Evolutionary conservation across 1,284 basidiomycete genomes (phyloP).

Genomic region (Pascua guehoae): DNA sequence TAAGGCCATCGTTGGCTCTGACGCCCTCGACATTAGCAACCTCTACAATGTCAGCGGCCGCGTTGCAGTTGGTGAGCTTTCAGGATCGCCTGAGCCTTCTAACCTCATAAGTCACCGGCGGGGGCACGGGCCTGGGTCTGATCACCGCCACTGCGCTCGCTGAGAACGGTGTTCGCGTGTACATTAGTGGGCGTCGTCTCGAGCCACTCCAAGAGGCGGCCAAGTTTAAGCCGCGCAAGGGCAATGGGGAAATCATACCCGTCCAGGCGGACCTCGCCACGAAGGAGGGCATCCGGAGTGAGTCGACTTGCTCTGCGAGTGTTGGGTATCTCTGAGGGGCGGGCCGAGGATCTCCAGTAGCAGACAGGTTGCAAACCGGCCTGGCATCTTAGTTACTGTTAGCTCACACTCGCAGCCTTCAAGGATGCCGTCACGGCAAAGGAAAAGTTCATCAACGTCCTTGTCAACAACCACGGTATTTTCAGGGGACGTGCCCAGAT

Average conservation of each 20-base stretch:
- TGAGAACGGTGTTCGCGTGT: conserved; percentile 43
- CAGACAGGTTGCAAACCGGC: too few relatives aligned
- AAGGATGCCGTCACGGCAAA: neutral
- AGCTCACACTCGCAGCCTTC: neutral
- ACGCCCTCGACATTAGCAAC: conserved; percentile 28
- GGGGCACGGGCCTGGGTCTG: conserved; percentile 44
- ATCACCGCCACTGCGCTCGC: conserved; percentile 41
- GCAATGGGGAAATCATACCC: conserved; percentile 17
- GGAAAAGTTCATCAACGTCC: neutral
- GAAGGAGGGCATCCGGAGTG: conserved; percentile 2
- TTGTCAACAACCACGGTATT: conserved; percentile 4
- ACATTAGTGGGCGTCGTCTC: conserved; percentile 44
- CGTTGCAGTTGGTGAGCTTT: conserved; percentile 41
- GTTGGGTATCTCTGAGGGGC: too few relatives aligned
- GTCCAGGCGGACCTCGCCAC: neutral
- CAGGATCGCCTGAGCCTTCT: neutral
- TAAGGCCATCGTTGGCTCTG: conserved; percentile 5
- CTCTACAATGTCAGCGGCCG: conserved; percentile 43
- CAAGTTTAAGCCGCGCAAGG: conserved; percentile 4
- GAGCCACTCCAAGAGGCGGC: conserved; percentile 35
- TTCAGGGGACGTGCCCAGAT: too few relatives aligned
- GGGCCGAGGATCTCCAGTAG: too few relatives aligned
- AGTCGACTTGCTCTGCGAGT: neutral
- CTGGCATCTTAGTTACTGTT: neutral
- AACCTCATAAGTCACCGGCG: conserved; percentile 38